phyloP scores from a whole-genome alignment of 2,329 filamentous ascomycete genomes.

The Botryotinia globosa region DNA sequence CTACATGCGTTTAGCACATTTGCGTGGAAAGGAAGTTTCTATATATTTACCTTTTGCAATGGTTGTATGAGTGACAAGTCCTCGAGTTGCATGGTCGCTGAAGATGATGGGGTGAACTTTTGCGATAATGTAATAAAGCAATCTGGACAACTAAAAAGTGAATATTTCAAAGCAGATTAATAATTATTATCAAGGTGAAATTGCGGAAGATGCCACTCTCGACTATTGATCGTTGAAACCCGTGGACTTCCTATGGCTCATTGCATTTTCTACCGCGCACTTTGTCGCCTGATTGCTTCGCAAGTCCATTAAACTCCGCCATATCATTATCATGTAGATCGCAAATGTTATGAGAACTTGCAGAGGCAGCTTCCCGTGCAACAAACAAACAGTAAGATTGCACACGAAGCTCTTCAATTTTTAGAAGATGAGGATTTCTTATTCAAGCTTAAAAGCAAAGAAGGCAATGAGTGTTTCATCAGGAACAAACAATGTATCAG shows the following conservation, averaged over 20 bases:
- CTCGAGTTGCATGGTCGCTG: not conserved
- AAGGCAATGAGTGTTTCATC: not conserved
- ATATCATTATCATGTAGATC: not conserved
- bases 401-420: not conserved
- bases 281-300: not conserved
- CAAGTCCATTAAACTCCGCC: not conserved
- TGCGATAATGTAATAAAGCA: not conserved
- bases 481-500: not conserved
- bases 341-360: not conserved
- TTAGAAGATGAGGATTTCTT: too few relatives aligned
- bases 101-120: not conserved
- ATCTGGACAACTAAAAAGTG: not conserved
- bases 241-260: too few relatives aligned
- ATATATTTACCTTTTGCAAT: not conserved
- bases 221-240: not conserved
- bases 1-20: not conserved
- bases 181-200: not conserved
- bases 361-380: not conserved
- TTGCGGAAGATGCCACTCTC: not conserved
- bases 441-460: not conserved
- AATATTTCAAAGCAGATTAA: not conserved
- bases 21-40: not conserved
- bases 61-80: not conserved
- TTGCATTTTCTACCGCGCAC: not conserved
- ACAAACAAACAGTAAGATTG: not conserved